phyloP scores from a whole-genome alignment of 306 rosid genomes.

The Citrullus colocynthis region DNA sequence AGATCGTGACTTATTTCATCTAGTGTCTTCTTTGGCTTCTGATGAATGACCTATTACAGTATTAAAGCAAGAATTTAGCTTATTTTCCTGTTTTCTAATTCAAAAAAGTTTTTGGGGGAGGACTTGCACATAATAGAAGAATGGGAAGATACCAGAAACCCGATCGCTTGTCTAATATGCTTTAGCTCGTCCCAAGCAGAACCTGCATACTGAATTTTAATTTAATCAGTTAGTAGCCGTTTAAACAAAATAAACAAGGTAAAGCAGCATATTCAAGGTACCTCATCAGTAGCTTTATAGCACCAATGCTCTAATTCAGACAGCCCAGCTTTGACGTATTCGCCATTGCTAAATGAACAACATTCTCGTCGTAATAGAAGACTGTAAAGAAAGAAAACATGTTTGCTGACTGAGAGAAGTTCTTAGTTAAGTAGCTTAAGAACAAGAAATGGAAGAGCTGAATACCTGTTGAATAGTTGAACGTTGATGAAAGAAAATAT shows the following conservation, averaged over 20 bases:
- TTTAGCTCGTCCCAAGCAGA: constrained; percentile 96
- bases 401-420: not conserved
- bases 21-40: constrained; percentile 88
- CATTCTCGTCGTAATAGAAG: constrained; percentile 98
- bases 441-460: not conserved
- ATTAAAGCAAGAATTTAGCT: not conserved
- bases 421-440: not conserved
- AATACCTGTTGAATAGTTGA: constrained; percentile 90
- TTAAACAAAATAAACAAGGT: not conserved
- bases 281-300: constrained; percentile 74
- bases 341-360: constrained; percentile 99
- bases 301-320: constrained; percentile 99
- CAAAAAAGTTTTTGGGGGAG: not conserved
- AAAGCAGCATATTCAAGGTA: constrained; percentile 6
- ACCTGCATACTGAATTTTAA: constrained; percentile 65
- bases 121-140: not conserved
- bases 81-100: not conserved
- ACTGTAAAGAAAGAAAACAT: constrained; percentile 28
- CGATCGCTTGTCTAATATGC: constrained; percentile 99
- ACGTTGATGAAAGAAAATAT: constrained; percentile 97
- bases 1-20: constrained; percentile 92
- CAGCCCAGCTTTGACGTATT: constrained; percentile 87
- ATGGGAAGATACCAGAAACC: constrained; percentile 32
- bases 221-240: not conserved
- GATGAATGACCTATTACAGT: constrained; percentile 79